phyloP scores from a whole-genome alignment of 192 early-diverging fungal species.

The Coemansia sp. region DNA sequence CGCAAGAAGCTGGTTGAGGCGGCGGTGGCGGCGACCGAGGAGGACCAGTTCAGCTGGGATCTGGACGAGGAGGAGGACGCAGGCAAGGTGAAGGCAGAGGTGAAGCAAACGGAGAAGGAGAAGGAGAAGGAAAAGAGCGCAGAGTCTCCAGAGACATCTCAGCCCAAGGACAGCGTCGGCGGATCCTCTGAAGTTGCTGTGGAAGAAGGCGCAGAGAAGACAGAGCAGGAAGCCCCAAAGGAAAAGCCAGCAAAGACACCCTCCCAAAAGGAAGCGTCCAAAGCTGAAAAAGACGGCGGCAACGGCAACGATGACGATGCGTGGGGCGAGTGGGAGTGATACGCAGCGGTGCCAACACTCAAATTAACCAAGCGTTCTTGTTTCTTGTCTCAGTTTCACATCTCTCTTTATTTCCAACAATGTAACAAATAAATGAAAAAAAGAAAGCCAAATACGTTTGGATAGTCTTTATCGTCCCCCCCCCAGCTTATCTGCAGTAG shows the following conservation, averaged over 20 bases:
- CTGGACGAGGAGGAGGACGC: conserved; percentile 28
- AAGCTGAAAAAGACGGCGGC: conserved; percentile 8
- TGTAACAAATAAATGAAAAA: no score
- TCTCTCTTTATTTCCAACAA: no score
- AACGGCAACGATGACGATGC: conserved; percentile 23
- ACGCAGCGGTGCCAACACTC: not conserved
- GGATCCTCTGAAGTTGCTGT: not conserved
- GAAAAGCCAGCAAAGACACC: conserved; percentile 4
- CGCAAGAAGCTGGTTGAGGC: conserved; percentile 52
- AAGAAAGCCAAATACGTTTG: no score
- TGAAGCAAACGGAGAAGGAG: not conserved
- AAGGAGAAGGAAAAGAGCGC: not conserved
- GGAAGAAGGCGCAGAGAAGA: not conserved
- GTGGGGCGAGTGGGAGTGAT: conserved; percentile 54
- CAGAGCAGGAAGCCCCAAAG: conserved; percentile 1
- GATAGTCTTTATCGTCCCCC: no score
- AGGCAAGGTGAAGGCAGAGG: not conserved
- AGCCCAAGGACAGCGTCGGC: not conserved
- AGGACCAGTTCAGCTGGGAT: conserved; percentile 54
- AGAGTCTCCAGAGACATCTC: not conserved
- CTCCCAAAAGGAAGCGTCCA: not conserved
- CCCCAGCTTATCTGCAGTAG: conserved; percentile 29
- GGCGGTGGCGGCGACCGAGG: conserved; percentile 38
- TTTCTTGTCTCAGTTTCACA: no score
- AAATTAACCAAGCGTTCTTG: no score